Base-by-base conservation (phyloP, 106 monocot species). In the Hemerocallis citrina region DNA sequence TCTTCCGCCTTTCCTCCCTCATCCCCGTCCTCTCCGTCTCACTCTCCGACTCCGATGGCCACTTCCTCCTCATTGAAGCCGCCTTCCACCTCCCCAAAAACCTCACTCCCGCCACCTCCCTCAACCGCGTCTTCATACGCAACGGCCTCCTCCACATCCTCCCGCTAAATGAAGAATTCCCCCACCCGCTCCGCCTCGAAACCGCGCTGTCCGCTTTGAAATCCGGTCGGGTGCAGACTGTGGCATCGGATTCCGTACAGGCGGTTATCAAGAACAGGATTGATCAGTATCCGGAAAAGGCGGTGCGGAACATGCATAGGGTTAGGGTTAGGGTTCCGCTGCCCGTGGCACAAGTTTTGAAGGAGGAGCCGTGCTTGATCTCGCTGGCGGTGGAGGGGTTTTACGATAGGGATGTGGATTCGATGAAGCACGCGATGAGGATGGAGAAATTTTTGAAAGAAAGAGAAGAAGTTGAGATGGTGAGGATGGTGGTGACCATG, bases 21-120 rank as follows among this genome's bases (percentile, higher is more conserved):
- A 16, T 92, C 32, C 82, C 98, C 10, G 66, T 60, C 21, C 21
- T 84, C 5, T 74, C 88, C 8, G 49, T 78, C 67, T 67, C 76
- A 16, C 76, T 79, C 0, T 82, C 85, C 85, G 98, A 99, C 66
- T 82, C 88, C 10, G 92, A 99, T 50, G 98, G 92, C 5, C 88
- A 99, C 46, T 99, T 99, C 73, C 77, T 98, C 39, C 92, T 98
- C 59, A 98, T 92, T 38, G 98, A 92, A 73, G 81, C 92, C 8
- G 92, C 98, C 57, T 84, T 70, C 60, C 36, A 63, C 20, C 81
- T 98, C 27, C 98, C 98, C 33, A 59, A 73, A 12, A 88, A 88
- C 92, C 61, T 98, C 62, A 40, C 76, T 39, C 98, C 98, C 4
- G 81, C 79, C 7, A 73, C 71, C 45, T 67, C 74, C 62, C 11